Percentiles rank a stretch among this genome's conserved stretches.
phyloP scores from a whole-genome alignment of 164 flowering plant species.

The Sedum album region DNA sequence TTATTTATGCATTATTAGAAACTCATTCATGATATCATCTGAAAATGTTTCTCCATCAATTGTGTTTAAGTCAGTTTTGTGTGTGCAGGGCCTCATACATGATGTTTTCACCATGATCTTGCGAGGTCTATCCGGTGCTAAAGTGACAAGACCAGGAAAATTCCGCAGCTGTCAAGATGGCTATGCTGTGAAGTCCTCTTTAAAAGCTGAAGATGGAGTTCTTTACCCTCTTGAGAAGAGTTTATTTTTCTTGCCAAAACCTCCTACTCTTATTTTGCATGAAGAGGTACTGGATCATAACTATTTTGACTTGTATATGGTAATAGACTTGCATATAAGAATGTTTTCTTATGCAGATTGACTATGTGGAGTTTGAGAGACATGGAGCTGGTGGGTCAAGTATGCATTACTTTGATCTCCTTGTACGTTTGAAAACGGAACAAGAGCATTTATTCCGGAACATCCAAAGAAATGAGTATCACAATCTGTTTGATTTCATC shows the following conservation, averaged over 20 bases:
- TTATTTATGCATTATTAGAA: background rate
- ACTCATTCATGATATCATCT: too few relatives aligned
- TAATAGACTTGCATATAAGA: background rate
- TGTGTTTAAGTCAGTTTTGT: background rate
- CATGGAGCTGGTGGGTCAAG: constrained; percentile 95
- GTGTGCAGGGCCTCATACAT: constrained; percentile 80
- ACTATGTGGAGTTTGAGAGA: constrained; percentile 91
- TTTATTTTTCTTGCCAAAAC: constrained; percentile 95
- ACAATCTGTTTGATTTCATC: constrained; percentile 72
- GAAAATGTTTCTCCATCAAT: too few relatives aligned
- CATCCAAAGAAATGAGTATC: constrained; percentile 91
- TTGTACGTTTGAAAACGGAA: constrained; percentile 68
- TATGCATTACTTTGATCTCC: constrained; percentile 95
- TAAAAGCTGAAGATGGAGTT: constrained; percentile 98
- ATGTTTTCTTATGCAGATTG: constrained; percentile 41
- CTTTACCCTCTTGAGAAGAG: constrained; percentile 93
- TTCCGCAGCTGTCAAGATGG: constrained; percentile 96
- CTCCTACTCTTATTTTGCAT: constrained; percentile 96
- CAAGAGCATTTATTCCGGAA: constrained; percentile 92
- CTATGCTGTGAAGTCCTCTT: constrained; percentile 93
- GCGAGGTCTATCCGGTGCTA: constrained; percentile 92
- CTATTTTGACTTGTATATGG: background rate
- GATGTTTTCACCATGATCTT: constrained; percentile 80
- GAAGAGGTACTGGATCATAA: constrained; percentile 56
- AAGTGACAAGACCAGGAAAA: constrained; percentile 85